These are phyloP conservation scores for Colletotrichum somersetense DNA, from an alignment of 2,329 filamentous ascomycete species.

Conservation along the genomic window DNA sequence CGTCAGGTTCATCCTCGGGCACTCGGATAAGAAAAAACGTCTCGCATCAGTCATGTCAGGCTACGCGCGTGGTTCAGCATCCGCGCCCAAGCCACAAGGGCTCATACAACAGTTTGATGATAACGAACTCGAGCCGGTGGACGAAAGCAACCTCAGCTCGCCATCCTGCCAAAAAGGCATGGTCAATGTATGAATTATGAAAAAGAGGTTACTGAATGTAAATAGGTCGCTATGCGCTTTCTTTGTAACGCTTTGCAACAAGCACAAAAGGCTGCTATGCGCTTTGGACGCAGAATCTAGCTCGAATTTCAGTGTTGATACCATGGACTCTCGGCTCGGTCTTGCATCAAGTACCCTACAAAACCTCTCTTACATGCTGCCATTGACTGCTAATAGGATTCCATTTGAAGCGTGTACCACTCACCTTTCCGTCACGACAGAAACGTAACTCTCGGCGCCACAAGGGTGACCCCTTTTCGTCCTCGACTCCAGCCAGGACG, in stretches of 20 bases:
- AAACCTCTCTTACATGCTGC: background rate
- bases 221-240: too few relatives aligned
- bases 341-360: background rate
- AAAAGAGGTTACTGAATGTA: background rate
- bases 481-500: constrained; percentile 47
- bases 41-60: constrained; percentile 3
- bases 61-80: background rate
- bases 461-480: constrained; percentile 56
- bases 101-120: background rate
- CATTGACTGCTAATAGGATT: constrained; percentile 7
- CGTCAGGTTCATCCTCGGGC: constrained; percentile 25
- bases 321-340: background rate
- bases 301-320: background rate
- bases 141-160: background rate
- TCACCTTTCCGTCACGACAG: constrained; percentile 46
- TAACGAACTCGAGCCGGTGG: constrained; percentile 14
- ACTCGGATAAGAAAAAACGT: constrained; percentile 31
- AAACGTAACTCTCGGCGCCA: constrained; percentile 54
- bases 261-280: background rate
- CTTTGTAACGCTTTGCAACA: too few relatives aligned
- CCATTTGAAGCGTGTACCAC: constrained; percentile 10
- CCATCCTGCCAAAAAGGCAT: background rate
- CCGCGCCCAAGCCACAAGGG: background rate
- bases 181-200: background rate
- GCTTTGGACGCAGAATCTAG: background rate